Evolutionary conservation across 73 alveolate species (phyloP).

Genomic region (Symbiodinium pilosum): DNA sequence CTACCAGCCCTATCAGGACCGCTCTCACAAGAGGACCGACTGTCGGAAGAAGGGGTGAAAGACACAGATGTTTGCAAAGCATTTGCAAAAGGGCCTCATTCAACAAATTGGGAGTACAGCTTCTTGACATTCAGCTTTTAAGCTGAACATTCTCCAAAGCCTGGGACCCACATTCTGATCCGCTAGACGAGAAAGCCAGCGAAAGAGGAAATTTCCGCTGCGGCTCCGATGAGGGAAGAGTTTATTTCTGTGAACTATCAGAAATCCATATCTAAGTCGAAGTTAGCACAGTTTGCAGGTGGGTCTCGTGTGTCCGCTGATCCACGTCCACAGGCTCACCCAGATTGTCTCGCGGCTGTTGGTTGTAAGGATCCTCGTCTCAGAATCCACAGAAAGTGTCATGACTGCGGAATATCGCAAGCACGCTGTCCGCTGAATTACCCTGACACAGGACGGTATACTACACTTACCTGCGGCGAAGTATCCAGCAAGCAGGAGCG

Average conservation of each 20-base stretch:
- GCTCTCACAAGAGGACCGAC: neutral
- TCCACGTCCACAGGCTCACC: constrained; percentile 54
- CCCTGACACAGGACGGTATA: too few species aligned
- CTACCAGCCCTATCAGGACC: neutral
- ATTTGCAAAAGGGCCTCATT: neutral
- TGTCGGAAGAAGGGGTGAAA: neutral
- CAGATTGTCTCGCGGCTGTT: neutral
- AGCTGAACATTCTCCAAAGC: neutral
- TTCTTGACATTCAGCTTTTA: neutral
- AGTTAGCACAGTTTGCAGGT: too few species aligned
- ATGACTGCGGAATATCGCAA: too few species aligned
- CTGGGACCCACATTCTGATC: too few species aligned
- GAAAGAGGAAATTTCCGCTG: too few species aligned
- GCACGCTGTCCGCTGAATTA: too few species aligned
- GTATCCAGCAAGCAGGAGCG: neutral
- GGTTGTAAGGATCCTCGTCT: constrained; percentile 52
- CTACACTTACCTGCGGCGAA: neutral
- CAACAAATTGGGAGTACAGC: neutral
- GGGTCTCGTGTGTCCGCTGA: neutral
- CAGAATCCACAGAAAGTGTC: too few species aligned
- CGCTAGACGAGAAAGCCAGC: too few species aligned
- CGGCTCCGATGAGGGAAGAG: too few species aligned
- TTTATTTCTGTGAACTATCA: too few species aligned
- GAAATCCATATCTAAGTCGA: too few species aligned
- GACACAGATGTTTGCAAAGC: neutral